Conservation (phyloP, 352 stramenopile genomes). For the Pythium utonaiense region DNA sequence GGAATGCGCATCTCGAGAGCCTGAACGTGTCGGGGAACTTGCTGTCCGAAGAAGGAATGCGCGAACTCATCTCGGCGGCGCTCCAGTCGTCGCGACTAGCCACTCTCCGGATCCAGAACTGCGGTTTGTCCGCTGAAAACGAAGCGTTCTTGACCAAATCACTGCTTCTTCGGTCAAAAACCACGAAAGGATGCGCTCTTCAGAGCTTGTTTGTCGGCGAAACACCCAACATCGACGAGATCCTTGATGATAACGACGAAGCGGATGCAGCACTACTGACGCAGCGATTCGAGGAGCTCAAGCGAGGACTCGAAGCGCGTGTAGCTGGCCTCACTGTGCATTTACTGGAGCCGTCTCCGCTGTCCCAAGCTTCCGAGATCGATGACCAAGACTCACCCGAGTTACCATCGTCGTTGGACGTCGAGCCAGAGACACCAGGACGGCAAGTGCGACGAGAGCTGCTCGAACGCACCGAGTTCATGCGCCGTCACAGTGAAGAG, state of each 20-base stretch:
- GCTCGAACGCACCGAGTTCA: conserved; percentile 22
- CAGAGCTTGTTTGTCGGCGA: conserved; percentile 8
- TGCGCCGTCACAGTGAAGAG: conserved; percentile 26
- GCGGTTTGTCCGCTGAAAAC: conserved; percentile 24
- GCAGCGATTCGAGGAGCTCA: conserved; percentile 8
- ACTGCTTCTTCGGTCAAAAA: conserved; percentile 8
- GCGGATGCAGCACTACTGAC: neutral
- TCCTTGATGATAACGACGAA: conserved; percentile 13
- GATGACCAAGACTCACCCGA: neutral
- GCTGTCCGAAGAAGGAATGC: conserved; percentile 33
- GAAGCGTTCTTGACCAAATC: conserved; percentile 13
- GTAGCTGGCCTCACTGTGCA: conserved; percentile 6
- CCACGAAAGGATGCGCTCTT: conserved; percentile 5
- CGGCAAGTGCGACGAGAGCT: conserved; percentile 18
- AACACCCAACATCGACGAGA: conserved; percentile 7
- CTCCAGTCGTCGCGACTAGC: conserved; percentile 13
- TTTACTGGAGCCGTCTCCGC: conserved; percentile 1
- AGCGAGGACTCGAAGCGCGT: conserved; percentile 3
- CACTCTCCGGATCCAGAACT: conserved; percentile 32
- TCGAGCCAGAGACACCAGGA: conserved; percentile 16
- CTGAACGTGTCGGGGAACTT: conserved; percentile 34
- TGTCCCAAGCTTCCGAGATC: neutral
- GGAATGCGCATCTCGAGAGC: conserved; percentile 22
- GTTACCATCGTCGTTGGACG: neutral
- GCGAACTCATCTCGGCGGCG: conserved; percentile 25